Evolutionary conservation across 805 yeast genomes (phyloP), one percentile per base, ranked within the genome.

Genomic region (Ogataea saltuana): DNA sequence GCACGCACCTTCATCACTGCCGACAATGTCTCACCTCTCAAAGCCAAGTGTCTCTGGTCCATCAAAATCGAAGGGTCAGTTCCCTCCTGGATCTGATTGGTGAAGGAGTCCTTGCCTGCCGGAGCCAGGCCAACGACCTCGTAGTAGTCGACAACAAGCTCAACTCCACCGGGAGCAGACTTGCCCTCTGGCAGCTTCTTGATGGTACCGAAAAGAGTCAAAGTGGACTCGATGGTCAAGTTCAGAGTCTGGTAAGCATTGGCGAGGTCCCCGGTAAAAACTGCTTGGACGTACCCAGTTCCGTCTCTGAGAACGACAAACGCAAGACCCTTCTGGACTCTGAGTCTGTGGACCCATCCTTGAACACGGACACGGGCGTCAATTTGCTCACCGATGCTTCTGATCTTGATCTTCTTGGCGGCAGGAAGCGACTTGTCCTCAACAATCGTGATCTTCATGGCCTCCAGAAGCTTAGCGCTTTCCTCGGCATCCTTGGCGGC

Each of bases 321-420:
- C 13, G 85, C 93, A 35, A 88, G 77, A 34, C 95, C 96, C 72
- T 95, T 93, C 68, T 93, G 98, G 33, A 80, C 56, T 67, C 99
- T 83, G 57, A 95, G 74, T 65, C 99, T 84, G 68, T 93, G 99
- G 49, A 93, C 76, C 99, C 99, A 93, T 49, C 99, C 99, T 52
- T 81, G 81, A 33, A 91, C 83, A 43, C 74, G 63, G 41, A 88
- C 88, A 66, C 99, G 81, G 21, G 41, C 20, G 45, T 81, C 93
- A 31, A 88, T 74, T 57, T 67, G 58, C 5, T 69, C 74, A 45
- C 75, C 74, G 39, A 83, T 65, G 8, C 74, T 55, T 48, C 71
- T 65, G 58, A 93, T 77, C 69, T 88, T 90, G 64, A 81, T 75
- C 59, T 71, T 78, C 43, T 67, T 61, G 33, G 97, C 91, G 26